Conservation (phyloP, 1,284 basidiomycete species). For the Cystobasidium sp. region DNA sequence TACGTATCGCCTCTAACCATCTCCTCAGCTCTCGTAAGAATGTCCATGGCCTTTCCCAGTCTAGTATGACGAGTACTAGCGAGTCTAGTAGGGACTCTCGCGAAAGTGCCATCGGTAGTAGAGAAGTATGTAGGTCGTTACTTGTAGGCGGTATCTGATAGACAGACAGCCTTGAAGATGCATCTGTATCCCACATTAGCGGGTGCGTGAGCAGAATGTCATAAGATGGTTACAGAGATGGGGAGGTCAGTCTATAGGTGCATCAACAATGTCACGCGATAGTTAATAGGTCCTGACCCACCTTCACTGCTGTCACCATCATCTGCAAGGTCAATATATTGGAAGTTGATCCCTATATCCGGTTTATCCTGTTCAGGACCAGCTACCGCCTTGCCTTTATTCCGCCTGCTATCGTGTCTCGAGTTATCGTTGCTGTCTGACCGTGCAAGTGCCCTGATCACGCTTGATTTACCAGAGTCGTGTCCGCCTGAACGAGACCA, state of each 20-base stretch:
- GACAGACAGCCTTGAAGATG: conserved; percentile 28
- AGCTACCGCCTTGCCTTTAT: conserved; percentile 31
- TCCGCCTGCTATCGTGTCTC: conserved; percentile 2
- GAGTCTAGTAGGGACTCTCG: conserved; percentile 74
- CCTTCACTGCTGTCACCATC: conserved; percentile 31
- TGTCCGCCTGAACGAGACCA: conserved; percentile 4
- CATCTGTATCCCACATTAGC: neutral
- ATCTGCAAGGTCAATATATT: conserved; percentile 39
- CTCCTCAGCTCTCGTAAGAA: conserved; percentile 84
- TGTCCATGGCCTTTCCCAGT: conserved; percentile 92
- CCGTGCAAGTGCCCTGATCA: conserved; percentile 29
- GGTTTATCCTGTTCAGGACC: neutral
- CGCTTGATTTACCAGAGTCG: conserved; percentile 31
- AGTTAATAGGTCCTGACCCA: neutral
- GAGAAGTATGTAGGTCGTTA: conserved; percentile 65
- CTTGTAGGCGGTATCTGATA: conserved; percentile 24
- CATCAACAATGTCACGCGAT: no score
- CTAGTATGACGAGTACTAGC: conserved; percentile 82
- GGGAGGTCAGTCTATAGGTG: no score
- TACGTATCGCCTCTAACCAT: conserved; percentile 80
- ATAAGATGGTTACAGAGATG: no score
- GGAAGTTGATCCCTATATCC: conserved; percentile 30
- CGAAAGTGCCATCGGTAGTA: conserved; percentile 83
- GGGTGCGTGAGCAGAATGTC: no score
- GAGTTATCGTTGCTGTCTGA: conserved; percentile 17